Percentiles rank a stretch among this genome's conserved stretches.
phyloP scores from a whole-genome alignment of 2,329 filamentous ascomycete species.

The Alternaria hordeiaustralica region DNA sequence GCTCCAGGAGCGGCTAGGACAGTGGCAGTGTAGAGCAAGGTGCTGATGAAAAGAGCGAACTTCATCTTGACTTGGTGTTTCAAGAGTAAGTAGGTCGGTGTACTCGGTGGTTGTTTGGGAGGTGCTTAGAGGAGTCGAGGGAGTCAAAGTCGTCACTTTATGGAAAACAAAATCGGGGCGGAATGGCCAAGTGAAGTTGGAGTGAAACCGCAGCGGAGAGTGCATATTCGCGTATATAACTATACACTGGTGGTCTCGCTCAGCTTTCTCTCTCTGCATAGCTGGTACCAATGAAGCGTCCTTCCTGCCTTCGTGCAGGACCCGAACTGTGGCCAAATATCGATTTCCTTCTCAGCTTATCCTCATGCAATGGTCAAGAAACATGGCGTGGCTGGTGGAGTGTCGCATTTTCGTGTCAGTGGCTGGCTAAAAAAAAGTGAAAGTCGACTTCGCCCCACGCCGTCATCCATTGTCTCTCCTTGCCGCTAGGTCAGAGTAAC shows the following conservation, averaged over 20 bases:
- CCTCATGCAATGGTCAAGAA: background rate
- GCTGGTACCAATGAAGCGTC: background rate
- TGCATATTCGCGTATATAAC: no score
- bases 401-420: background rate
- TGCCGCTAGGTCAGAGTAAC: background rate
- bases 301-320: background rate
- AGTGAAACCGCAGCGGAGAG: background rate
- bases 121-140: background rate
- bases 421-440: background rate
- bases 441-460: background rate
- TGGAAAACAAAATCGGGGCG: background rate
- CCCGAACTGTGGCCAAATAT: background rate
- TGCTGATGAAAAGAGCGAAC: slow-evolving; percentile 5
- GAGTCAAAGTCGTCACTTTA: background rate
- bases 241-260: background rate
- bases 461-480: background rate
- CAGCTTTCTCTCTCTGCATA: background rate
- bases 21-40: background rate
- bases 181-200: background rate
- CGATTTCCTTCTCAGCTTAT: background rate
- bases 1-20: slow-evolving; percentile 10
- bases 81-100: background rate
- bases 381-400: background rate
- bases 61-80: background rate
- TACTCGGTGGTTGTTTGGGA: background rate